phyloP scores from a whole-genome alignment of 495 filamentous ascomycete genomes.

The Neurospora sp. region DNA sequence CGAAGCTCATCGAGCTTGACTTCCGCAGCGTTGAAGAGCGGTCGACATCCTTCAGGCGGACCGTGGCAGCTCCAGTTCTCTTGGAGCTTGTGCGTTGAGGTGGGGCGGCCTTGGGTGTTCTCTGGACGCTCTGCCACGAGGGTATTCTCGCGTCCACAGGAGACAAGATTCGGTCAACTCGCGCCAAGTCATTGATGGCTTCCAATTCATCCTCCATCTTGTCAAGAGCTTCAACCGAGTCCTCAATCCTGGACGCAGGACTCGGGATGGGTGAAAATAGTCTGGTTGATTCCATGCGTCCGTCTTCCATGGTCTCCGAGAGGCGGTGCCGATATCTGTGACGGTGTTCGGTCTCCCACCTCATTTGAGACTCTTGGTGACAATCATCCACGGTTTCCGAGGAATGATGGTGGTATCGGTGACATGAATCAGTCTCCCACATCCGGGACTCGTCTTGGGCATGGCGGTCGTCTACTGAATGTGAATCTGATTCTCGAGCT shows the following conservation, averaged over 20 bases:
- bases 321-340: neutral
- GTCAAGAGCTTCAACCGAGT: conserved; percentile 59
- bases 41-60: conserved; percentile 17
- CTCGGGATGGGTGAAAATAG: conserved; percentile 22
- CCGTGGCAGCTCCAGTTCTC: conserved; percentile 7
- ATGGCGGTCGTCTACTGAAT: neutral
- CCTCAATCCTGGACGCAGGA: conserved; percentile 48
- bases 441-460: neutral
- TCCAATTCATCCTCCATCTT: conserved; percentile 59
- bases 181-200: conserved; percentile 33
- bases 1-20: conserved; percentile 23
- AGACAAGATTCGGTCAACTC: conserved; percentile 26
- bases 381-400: neutral
- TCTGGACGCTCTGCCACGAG: neutral
- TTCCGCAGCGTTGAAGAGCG: conserved; percentile 23
- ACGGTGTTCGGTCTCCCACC: neutral
- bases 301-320: neutral
- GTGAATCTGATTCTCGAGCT: neutral
- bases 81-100: conserved; percentile 11
- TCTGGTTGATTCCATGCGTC: neutral
- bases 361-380: neutral
- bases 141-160: conserved; percentile 12
- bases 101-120: conserved; percentile 1
- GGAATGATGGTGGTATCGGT: neutral
- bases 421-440: neutral